Evolutionary conservation across 2,329 filamentous ascomycete species (phyloP), one percentile per base, ranked within the genome.

Genomic region (Arthrobotrys sphaeroides): DNA sequence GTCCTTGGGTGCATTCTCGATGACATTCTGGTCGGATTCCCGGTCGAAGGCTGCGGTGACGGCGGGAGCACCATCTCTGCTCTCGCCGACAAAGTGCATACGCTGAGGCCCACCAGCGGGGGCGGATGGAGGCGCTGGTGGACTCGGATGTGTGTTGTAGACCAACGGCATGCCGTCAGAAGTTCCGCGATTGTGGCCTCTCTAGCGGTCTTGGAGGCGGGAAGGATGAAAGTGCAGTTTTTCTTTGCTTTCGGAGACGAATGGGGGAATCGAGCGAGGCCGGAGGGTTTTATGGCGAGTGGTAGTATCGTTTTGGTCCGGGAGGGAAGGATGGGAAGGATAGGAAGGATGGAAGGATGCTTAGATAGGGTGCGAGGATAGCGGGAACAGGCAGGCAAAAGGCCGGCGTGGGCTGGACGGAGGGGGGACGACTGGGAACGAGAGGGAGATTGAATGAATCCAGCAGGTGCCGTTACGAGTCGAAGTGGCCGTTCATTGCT

Each of bases 1-100:
- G 81, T 93, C 89, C 16, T 74, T 68, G 33, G 55, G 69, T 67
- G 61, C 61, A 67, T 67, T 73, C 22, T 67, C 53, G 61, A 55
- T 45, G 16, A 16, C 33, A 20, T 28, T n/a, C 16, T 24, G 3
- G 16, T 38, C 31, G 51, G 45, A 59, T 38, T 64, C 55, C 20
- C 38, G 47, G 28, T 57, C 47, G 18, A 62, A 33, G 45, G 55
- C 45, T n/a, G 33, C 43, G 73, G 68, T 31, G 73, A 76, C 53
- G 78, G 45, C 40, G 13, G 55, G 53, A 49, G 68, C 53, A 51
- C 33, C 51, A 31, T 72, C 61, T 36, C 60, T 47, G n/a, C 38
- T 43, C 33, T 60, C 53, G 47, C 28, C 55, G 47, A 59, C 42
- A 38, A 72, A 55, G 49, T 68, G 66, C 73, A 77, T 68, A 31